phyloP scores from a whole-genome alignment of 1,284 basidiomycete species.

The Cerrena zonata region DNA sequence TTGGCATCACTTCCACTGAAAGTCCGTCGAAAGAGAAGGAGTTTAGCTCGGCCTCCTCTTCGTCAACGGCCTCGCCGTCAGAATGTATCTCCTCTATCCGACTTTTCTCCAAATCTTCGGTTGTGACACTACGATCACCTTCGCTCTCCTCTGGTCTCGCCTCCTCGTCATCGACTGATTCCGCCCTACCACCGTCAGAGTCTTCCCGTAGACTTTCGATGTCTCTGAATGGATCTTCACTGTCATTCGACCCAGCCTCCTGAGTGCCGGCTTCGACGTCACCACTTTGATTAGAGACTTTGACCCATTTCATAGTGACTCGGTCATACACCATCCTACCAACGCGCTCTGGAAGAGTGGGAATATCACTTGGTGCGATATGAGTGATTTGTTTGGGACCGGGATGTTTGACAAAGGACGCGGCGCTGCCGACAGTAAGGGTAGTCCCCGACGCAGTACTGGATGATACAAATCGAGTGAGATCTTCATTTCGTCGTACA shows the following conservation, averaged over 20 bases:
- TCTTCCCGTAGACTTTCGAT: constrained; percentile 74
- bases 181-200: constrained; percentile 14
- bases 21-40: constrained; percentile 69
- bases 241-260: constrained; percentile 43
- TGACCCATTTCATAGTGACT: constrained; percentile 78
- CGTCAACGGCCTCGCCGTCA: constrained; percentile 49
- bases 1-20: constrained; percentile 40
- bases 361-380: constrained; percentile 77
- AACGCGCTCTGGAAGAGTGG: constrained; percentile 66
- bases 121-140: constrained; percentile 30
- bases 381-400: constrained; percentile 71
- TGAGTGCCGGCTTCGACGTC: constrained; percentile 31
- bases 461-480: constrained; percentile 81
- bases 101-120: constrained; percentile 36
- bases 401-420: constrained; percentile 78
- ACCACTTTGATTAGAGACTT: constrained; percentile 40
- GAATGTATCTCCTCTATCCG: constrained; percentile 42
- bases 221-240: constrained; percentile 81
- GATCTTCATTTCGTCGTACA: constrained; percentile 58
- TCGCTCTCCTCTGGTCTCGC: constrained; percentile 18
- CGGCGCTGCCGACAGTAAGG: constrained; percentile 61
- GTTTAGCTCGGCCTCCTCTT: constrained; percentile 58
- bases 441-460: constrained; percentile 75
- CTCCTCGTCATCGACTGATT: constrained; percentile 4
- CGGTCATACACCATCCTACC: constrained; percentile 85